These are phyloP conservation scores for Piper longum DNA, from an alignment of 164 flowering plant species.

Conservation along the genomic window DNA sequence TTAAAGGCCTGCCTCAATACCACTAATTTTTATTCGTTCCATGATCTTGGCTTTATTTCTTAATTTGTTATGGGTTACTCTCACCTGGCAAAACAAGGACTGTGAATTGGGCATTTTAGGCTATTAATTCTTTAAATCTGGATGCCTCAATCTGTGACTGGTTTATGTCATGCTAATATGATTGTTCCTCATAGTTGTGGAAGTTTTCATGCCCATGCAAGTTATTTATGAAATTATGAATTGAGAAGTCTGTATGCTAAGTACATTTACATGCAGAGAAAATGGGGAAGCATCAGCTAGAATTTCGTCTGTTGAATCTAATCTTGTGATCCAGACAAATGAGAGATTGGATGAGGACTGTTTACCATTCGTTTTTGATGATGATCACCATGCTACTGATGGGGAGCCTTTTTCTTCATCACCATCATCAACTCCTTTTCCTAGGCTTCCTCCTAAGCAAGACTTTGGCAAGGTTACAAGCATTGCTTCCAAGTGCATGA, in stretches of 20 bases:
- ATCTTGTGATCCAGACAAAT: conserved; percentile 25
- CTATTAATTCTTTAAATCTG: background rate
- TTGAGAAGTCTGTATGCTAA: background rate
- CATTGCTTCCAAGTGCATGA: conserved; percentile 21
- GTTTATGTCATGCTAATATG: too few relatives aligned
- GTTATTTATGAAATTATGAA: too few relatives aligned
- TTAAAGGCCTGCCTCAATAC: background rate
- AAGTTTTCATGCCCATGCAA: background rate
- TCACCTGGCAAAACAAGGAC: background rate
- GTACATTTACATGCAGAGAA: conserved; percentile 21
- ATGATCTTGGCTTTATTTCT: background rate
- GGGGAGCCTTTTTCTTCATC: conserved; percentile 41
- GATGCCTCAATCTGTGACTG: background rate
- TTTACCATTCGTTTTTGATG: conserved; percentile 65
- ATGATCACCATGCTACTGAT: conserved; percentile 57
- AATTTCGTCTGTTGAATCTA: conserved; percentile 27
- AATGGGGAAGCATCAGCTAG: conserved; percentile 15
- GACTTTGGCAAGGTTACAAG: conserved; percentile 23
- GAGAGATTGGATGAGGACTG: conserved; percentile 69
- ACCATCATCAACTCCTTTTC: conserved; percentile 29
- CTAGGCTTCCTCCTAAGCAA: conserved; percentile 37
- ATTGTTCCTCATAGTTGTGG: background rate
- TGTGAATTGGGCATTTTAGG: background rate
- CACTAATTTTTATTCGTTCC: background rate
- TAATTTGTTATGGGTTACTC: background rate